Evolutionary conservation across 1,139 yeast genomes (phyloP), one percentile per base, ranked within the genome.

Genomic region (Candida neerlandica): DNA sequence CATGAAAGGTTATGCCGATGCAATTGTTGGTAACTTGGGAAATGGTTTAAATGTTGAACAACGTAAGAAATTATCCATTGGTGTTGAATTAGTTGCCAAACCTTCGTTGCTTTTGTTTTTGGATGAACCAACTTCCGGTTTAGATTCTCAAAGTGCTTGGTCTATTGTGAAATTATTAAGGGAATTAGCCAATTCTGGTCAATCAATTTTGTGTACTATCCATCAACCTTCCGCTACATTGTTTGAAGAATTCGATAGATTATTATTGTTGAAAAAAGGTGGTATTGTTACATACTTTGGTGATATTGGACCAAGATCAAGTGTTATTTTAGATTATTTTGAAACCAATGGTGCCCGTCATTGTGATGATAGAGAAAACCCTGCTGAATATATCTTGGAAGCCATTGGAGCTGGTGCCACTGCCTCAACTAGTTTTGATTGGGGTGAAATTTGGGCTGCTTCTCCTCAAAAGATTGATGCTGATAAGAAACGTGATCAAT

Each of bases 131-230:
- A 90, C 97, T 19, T 89, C 96, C 5, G 97, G 97, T 63, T 76
- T 90, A 57, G 96, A 90, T 65, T 89, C 96, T 21, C 96, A 89
- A 69, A 86, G 96, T 50, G 96, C 96, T 7, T 88, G 96, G 96
- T 82, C 94, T 19, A 83, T 87, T 60, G 84, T 89, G 65, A 83
- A 84, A 62, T 75, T 89, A 66, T 81, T 88, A 81, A 80, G 89
- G 67, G 85, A 84, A 64, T 75, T 88, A 50, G 87, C 94, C 18
- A 75, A 81, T 63, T 84, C 84, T 57, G 96, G 96, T 23, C 96
- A 88, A 68, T 92, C 96, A 40, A 84, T 88, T 60, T 70, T 87
- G 62, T 87, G 94, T 71, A 87, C 95, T 11, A 87, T 87, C 56
- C 95, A 87, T 66, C 95, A 87, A 66, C 95, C 95, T 51, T 85